Evolutionary conservation across 164 flowering plant genomes (phyloP).

Genomic region (Vitis rupestris): DNA sequence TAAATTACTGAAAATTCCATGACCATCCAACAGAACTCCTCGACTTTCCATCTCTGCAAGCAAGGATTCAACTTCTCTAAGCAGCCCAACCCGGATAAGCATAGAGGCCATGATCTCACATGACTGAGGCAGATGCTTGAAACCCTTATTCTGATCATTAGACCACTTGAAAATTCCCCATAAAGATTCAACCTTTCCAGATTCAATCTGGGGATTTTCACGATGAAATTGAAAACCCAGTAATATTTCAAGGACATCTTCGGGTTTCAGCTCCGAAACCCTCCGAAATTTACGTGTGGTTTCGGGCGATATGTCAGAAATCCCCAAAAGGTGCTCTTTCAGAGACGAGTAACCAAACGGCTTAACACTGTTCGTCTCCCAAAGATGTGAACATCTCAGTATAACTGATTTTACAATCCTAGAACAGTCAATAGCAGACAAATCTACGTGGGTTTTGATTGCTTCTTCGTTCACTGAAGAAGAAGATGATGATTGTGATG

Average conservation of each 20-base stretch:
- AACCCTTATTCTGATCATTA: slow-evolving; percentile 32
- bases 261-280: slow-evolving; percentile 45
- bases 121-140: slow-evolving; percentile 55
- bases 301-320: slow-evolving; percentile 52
- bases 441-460: slow-evolving; percentile 22
- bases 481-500: slow-evolving; percentile 2
- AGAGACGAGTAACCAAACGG: slow-evolving; percentile 25
- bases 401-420: slow-evolving; percentile 38
- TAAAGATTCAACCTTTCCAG: slow-evolving; percentile 48
- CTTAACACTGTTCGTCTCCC: slow-evolving; percentile 32
- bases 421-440: slow-evolving; percentile 13
- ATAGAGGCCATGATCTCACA: slow-evolving; percentile 61
- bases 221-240: slow-evolving; percentile 38
- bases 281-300: slow-evolving; percentile 54
- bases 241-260: slow-evolving; percentile 64
- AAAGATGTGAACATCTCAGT: slow-evolving; percentile 35
- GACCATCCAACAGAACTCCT: slow-evolving; percentile 40
- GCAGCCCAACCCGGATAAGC: slow-evolving; percentile 50
- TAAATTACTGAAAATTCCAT: slow-evolving; percentile 39
- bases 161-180: slow-evolving; percentile 78
- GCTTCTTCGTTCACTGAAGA: neutral
- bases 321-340: slow-evolving; percentile 40
- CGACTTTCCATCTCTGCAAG: slow-evolving; percentile 32
- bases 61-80: slow-evolving; percentile 55
- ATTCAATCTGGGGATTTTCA: slow-evolving; percentile 23